phyloP scores from a whole-genome alignment of 305 asterid genomes.

The Solanum hybrid region DNA sequence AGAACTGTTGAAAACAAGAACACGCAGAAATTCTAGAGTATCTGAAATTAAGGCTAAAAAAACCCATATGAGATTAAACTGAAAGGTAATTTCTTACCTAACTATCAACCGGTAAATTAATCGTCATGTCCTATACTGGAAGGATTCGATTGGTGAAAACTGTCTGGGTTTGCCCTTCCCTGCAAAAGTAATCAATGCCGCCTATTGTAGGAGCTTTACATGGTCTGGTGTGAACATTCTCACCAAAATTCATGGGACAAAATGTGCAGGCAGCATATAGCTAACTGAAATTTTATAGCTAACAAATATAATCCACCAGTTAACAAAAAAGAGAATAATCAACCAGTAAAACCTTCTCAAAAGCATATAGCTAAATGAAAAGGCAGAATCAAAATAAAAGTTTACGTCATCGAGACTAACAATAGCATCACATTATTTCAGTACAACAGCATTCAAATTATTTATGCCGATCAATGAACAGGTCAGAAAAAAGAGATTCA shows the following conservation, averaged over 20 bases:
- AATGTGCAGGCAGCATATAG: background rate
- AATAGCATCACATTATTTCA: background rate
- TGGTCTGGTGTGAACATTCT: background rate
- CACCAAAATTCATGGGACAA: background rate
- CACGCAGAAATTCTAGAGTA: background rate
- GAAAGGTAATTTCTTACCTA: background rate
- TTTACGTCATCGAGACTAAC: background rate
- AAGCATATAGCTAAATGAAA: background rate
- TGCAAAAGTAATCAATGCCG: background rate
- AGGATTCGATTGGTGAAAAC: background rate
- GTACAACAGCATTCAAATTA: background rate
- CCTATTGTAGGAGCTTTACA: background rate
- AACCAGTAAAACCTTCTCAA: background rate
- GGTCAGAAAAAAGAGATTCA: background rate
- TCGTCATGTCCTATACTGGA: background rate
- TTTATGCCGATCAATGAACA: background rate
- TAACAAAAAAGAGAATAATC: background rate
- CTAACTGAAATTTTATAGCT: no score
- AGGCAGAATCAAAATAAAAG: background rate
- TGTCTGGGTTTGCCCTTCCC: background rate
- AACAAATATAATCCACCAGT: background rate
- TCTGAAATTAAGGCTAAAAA: background rate
- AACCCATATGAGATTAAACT: background rate
- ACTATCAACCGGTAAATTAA: background rate
- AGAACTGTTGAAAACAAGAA: background rate